phyloP scores from a whole-genome alignment of 1,139 yeast species.

The Lodderomyces margitis region DNA sequence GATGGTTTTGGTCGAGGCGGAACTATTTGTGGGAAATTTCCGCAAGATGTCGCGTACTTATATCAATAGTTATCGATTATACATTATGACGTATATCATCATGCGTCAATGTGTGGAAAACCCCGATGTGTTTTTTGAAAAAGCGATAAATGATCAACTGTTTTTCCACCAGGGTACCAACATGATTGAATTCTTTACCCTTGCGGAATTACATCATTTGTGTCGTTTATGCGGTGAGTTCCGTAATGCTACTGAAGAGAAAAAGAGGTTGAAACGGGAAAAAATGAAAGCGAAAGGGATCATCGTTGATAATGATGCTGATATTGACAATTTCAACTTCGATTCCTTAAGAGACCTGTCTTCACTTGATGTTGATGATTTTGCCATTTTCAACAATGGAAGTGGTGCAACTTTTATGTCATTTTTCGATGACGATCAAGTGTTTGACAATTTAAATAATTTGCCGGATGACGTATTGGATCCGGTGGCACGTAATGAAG shows the following conservation, averaged over 20 bases:
- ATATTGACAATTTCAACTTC: conserved; percentile 5
- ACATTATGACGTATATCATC: conserved; percentile 44
- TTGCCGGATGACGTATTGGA: conserved; percentile 15
- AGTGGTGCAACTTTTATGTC: conserved; percentile 6
- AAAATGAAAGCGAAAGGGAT: conserved; percentile 8
- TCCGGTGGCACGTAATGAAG: conserved; percentile 29
- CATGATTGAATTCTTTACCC: conserved; percentile 39
- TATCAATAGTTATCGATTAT: conserved; percentile 41
- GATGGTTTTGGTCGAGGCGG: conserved; percentile 41
- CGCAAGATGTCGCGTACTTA: conserved; percentile 38
- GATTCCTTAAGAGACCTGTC: conserved; percentile 1
- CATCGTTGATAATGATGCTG: conserved; percentile 3
- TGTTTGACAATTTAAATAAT: conserved; percentile 15
- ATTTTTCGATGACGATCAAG: conserved; percentile 13
- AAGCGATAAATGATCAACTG: conserved; percentile 26
- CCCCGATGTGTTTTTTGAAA: conserved; percentile 38
- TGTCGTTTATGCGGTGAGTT: conserved; percentile 43
- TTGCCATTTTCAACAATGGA: conserved; percentile 8
- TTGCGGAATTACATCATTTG: conserved; percentile 36
- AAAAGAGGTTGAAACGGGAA: conserved; percentile 19
- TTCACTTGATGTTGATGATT: conserved; percentile 6
- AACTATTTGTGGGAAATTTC: conserved; percentile 46
- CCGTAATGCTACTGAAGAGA: conserved; percentile 38
- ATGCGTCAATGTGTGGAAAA: conserved; percentile 45
- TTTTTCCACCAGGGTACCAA: conserved; percentile 41